These are phyloP conservation scores for Cephaloascus fragrans DNA, from an alignment of 805 yeast species.

Conservation along the genomic window DNA sequence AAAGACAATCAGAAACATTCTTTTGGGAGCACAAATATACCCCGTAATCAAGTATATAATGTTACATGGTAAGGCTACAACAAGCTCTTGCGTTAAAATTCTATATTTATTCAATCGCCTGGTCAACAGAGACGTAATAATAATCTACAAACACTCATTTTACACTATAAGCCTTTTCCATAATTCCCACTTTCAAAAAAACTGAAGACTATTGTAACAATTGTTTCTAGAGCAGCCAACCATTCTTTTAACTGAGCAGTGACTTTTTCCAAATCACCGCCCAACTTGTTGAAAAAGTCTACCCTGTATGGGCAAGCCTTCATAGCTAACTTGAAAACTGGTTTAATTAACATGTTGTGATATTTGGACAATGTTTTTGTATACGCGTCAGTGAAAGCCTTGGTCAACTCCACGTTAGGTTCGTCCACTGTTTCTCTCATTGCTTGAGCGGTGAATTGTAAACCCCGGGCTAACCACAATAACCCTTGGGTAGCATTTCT, in stretches of 20 bases:
- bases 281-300: constrained; percentile 76
- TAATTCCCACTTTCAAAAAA: constrained; percentile 76
- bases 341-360: constrained; percentile 75
- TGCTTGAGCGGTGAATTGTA: constrained; percentile 85
- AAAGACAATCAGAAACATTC: too few species aligned
- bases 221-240: constrained; percentile 67
- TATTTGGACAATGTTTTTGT: constrained; percentile 68
- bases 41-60: too few species aligned
- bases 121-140: too few species aligned
- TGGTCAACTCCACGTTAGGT: constrained; percentile 56
- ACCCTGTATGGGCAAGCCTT: constrained; percentile 89
- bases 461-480: constrained; percentile 78
- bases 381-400: constrained; percentile 80
- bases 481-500: constrained; percentile 87
- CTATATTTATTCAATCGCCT: too few species aligned
- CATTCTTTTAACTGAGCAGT: constrained; percentile 54
- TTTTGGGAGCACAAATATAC: too few species aligned
- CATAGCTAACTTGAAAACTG: constrained; percentile 89
- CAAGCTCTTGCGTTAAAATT: too few species aligned
- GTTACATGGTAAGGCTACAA: too few species aligned
- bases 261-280: constrained; percentile 64
- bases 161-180: constrained; percentile 73
- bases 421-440: constrained; percentile 68
- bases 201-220: constrained; percentile 63
- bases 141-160: too few species aligned